These are phyloP conservation scores for Fraxinus floribunda DNA, from an alignment of 305 asterid species.

Conservation along the genomic window DNA sequence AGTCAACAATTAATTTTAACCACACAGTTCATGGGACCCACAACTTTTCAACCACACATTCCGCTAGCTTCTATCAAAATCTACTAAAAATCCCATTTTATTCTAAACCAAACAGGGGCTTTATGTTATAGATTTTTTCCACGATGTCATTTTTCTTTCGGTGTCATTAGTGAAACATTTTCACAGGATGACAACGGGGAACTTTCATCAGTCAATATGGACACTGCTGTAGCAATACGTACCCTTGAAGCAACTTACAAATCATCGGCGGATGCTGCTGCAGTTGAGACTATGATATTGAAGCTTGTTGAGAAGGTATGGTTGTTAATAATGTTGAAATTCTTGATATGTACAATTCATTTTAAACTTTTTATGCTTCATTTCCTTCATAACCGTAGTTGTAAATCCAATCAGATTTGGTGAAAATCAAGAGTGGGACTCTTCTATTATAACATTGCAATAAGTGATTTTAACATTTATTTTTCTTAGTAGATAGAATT, in stretches of 20 bases:
- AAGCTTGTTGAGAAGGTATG: conserved; percentile 89
- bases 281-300: conserved; percentile 74
- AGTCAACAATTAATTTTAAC: not conserved
- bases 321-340: conserved; percentile 6
- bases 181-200: conserved; percentile 95
- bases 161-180: conserved; percentile 14
- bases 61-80: not conserved
- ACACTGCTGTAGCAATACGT: conserved; percentile 98
- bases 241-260: conserved; percentile 93
- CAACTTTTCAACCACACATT: not conserved
- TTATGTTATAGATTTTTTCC: not conserved
- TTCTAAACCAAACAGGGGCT: not conserved
- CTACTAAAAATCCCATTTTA: not conserved
- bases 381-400: not conserved
- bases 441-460: not conserved
- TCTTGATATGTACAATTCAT: not conserved
- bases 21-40: not conserved
- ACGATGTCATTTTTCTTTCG: not conserved
- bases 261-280: conserved; percentile 92
- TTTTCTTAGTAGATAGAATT: not conserved
- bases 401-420: not conserved
- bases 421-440: not conserved
- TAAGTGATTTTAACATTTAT: not conserved
- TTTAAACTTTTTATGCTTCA: not conserved
- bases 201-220: conserved; percentile 94